Evolutionary conservation across 768 basidiomycete genomes (phyloP), one percentile per base, ranked within the genome.

Genomic region (Russula compacta): DNA sequence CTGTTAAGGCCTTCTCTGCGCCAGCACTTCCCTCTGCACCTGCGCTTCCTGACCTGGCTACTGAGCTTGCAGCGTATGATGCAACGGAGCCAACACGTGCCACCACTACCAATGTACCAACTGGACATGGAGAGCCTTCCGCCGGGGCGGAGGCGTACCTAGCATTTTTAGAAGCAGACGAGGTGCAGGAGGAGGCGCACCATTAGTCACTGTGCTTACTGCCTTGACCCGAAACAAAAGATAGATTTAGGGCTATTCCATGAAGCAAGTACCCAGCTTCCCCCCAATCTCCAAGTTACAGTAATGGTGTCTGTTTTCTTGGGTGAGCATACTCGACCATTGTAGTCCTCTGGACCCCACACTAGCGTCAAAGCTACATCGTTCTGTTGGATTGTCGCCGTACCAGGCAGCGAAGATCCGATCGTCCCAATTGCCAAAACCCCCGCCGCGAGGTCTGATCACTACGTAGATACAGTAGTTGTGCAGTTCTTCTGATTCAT

Each of bases 51-150:
- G 87, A 94, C 74, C 84, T 98, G 66, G 92, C 95, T n/a, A 73
- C 86, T 19, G 92, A 95, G 68, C 85, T 98, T 60, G 71, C 85
- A 2, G 85, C 87, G 39, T 99, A 97, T 73, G 95, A 97, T 65
- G 78, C 83, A 15, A 73, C 83, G 15, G 91, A 95, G 72, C 92
- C 92, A 56, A 76, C 66, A 38, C 63, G 59, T 36, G 65, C 59
- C 4, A 36, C 43, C 10, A 53, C 35, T 4, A 21, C 56, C 4
- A 63, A 65, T 8, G 49, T 33, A 0, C n/a, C 50, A 14, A 40
- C 17, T 3, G 35, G 40, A 24, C 58, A 54, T 17, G 65, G 58
- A 24, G 63, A 39, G 8, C n/a, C 54, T 24, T 67, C 69, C 39
- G 70, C 73, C 61, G 72, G 71, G 29, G 77, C 78, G 11, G 73